Conservation (phyloP, 352 stramenopile genomes). For the Aphanomyces astaci region DNA sequence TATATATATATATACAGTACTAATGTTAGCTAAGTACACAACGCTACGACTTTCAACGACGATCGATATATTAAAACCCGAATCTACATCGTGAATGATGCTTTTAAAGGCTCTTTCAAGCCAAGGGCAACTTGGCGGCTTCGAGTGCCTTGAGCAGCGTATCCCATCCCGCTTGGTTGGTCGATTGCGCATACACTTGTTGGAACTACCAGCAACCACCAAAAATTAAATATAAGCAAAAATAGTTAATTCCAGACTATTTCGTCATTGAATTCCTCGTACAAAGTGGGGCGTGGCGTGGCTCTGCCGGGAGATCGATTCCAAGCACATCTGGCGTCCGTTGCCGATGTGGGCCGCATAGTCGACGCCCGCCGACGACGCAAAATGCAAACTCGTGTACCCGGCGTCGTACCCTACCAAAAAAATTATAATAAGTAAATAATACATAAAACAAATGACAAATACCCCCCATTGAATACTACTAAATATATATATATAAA, state of each 20-base stretch:
- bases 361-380: slow-evolving; percentile 70
- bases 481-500: too few relatives aligned
- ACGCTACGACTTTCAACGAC: too few relatives aligned
- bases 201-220: neutral
- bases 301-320: slow-evolving; percentile 4
- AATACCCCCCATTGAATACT: too few relatives aligned
- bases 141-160: neutral
- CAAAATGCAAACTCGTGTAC: slow-evolving; percentile 92
- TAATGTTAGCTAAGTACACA: too few relatives aligned
- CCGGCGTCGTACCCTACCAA: slow-evolving; percentile 87
- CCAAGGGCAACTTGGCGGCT: slow-evolving; percentile 2
- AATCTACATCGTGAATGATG: neutral
- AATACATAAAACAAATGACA: too few relatives aligned
- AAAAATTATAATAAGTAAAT: too few relatives aligned
- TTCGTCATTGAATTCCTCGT: too few relatives aligned
- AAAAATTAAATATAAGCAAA: neutral
- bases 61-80: too few relatives aligned
- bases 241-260: too few relatives aligned
- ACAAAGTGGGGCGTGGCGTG: too few relatives aligned
- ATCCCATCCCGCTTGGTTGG: neutral
- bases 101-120: neutral
- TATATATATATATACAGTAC: too few relatives aligned
- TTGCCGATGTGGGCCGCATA: slow-evolving; percentile 38
- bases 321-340: neutral
- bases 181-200: neutral